phyloP scores from a whole-genome alignment of 371 early-diverging fungal genomes.

The Rhizopus microsporus region DNA sequence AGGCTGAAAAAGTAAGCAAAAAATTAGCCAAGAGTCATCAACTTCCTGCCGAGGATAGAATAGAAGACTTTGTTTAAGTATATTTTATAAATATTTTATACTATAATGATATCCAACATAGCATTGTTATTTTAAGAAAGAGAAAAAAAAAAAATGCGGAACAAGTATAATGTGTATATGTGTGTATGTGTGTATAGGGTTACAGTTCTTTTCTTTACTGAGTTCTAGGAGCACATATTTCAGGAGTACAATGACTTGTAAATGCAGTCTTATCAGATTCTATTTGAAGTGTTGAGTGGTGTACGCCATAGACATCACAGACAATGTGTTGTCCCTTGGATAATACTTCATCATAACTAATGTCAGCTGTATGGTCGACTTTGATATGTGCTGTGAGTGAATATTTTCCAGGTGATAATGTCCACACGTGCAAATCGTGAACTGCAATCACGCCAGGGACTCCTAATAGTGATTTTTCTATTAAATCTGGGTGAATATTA shows the following conservation, averaged over 20 bases:
- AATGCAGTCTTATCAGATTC: slow-evolving; percentile 53
- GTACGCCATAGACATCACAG: slow-evolving; percentile 66
- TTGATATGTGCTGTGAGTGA: slow-evolving; percentile 51
- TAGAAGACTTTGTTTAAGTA: slow-evolving; percentile 13
- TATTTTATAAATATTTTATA: no score
- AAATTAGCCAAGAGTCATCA: slow-evolving; percentile 22
- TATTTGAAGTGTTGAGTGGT: slow-evolving; percentile 71
- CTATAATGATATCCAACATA: no score
- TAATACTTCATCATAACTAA: slow-evolving; percentile 54
- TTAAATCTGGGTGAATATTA: slow-evolving; percentile 63
- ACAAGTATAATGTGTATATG: no score
- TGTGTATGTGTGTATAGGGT: no score
- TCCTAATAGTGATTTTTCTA: slow-evolving; percentile 50
- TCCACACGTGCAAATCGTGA: slow-evolving; percentile 78
- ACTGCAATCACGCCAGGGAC: slow-evolving; percentile 65
- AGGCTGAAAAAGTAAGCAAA: slow-evolving; percentile 47
- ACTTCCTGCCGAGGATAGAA: slow-evolving; percentile 36
- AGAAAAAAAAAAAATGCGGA: no score
- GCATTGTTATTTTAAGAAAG: no score
- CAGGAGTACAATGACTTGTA: slow-evolving; percentile 54
- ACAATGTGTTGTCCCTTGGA: slow-evolving; percentile 61
- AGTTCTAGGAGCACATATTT: slow-evolving; percentile 35
- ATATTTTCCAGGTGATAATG: slow-evolving; percentile 68
- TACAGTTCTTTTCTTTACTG: neutral
- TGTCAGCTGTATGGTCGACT: slow-evolving; percentile 19